Conservation (phyloP, 768 basidiomycete genomes). For the Cystofilobasidium ferigula region DNA sequence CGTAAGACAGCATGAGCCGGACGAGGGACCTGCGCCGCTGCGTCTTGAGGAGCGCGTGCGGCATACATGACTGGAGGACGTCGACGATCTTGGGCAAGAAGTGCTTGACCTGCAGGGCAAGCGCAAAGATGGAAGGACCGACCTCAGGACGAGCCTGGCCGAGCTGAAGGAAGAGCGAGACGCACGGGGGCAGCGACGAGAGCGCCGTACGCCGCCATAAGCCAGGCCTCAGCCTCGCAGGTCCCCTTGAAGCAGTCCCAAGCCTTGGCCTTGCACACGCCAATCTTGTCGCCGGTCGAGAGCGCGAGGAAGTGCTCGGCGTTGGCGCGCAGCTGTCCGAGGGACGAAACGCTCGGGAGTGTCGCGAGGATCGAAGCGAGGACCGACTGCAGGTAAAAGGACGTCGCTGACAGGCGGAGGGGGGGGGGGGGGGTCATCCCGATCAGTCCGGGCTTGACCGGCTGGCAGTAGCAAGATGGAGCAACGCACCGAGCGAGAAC, state of each 20-base stretch:
- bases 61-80: not conserved
- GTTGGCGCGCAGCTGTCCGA: not conserved
- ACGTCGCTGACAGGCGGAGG: not conserved
- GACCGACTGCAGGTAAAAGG: not conserved
- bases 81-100: not conserved
- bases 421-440: not conserved
- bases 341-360: not conserved
- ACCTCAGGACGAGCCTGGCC: too few species aligned
- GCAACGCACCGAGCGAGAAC: not conserved
- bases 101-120: not conserved
- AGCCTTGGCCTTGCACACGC: not conserved
- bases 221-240: not conserved
- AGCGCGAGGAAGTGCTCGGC: not conserved
- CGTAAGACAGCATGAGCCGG: not conserved
- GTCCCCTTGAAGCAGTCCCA: not conserved
- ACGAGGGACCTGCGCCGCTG: not conserved
- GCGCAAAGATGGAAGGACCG: not conserved
- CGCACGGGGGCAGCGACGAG: not conserved
- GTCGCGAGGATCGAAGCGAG: not conserved
- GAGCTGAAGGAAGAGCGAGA: not conserved
- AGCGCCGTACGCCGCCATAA: not conserved
- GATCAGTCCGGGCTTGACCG: too few species aligned
- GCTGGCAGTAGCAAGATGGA: not conserved
- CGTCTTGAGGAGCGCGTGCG: not conserved
- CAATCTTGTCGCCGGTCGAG: not conserved